Base-by-base conservation (phyloP, 176 grass and related monocot species). In the Musa beccarii region DNA sequence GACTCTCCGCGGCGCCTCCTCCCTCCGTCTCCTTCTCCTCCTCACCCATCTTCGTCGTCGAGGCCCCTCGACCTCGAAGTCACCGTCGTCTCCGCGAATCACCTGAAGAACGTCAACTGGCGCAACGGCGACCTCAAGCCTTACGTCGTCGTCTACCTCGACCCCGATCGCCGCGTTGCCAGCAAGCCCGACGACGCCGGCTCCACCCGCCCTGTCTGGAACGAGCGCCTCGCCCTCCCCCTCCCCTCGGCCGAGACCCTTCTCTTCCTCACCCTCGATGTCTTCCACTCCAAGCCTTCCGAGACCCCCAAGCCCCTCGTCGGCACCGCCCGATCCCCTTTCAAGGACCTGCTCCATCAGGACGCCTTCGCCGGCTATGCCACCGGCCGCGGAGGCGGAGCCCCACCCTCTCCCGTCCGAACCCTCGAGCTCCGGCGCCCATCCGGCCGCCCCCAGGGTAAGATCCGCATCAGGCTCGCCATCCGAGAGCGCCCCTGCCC, bases 91-190 rank as follows among this genome's bases (percentile, higher is more conserved):
- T 89, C 87, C 2, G 93, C 85, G 15, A 96, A 96, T 83, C 93
- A 96, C 75, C 83, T 96, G 59, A 96, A 96, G 78, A 96, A 96
- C 82, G 93, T 96, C 81, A 96, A 96, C 90, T 96, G 87, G 93
- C 87, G 87, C 51, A 87, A 84, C 57, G 93, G 90, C 69, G 84
- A 88, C 49, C 90, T 96, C 79, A 91, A 85, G 72, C 85, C 93
- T 74, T 96, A 96, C 84, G 93, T 81, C 71, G 85, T 96, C 66
- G 87, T 84, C 13, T 96, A 96, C 85, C 81, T 96, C 2, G 85
- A 96, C 0, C 81, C 93, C 43, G 89, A 87, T 63, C 82, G 90
- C 73, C 90, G 93, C 28, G 73, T 68, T 52, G 90, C 93, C 56
- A 96, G 85, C 66, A 87, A 87, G 49, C 90, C 87, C 59, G 93